These are phyloP conservation scores for Pichia sp. DNA, from an alignment of 1,139 yeast genomes.

Conservation along the genomic window DNA sequence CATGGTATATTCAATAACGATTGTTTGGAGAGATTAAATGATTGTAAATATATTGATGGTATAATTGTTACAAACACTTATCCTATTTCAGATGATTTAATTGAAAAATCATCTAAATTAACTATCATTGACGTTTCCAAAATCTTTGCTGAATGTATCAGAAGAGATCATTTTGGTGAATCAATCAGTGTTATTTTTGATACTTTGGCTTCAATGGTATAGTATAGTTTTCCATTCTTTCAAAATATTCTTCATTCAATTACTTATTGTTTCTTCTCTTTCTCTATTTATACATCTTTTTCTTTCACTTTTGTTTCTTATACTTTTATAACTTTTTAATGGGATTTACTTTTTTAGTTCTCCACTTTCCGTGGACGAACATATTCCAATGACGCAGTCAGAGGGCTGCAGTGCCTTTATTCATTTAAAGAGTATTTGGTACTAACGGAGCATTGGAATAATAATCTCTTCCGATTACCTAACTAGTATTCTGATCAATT, in stretches of 20 bases:
- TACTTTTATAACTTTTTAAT: not conserved
- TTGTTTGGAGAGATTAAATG: slow-evolving; percentile 72
- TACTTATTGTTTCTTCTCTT: slow-evolving; percentile 1
- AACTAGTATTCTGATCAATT: slow-evolving; percentile 1
- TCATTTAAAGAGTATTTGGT: slow-evolving; percentile 30
- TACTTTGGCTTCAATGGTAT: slow-evolving; percentile 63
- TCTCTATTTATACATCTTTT: not conserved
- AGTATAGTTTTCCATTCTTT: slow-evolving; percentile 6
- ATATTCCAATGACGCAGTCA: slow-evolving; percentile 50
- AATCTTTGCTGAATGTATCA: slow-evolving; percentile 93
- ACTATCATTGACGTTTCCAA: slow-evolving; percentile 89
- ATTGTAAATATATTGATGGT: slow-evolving; percentile 73
- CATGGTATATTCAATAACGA: slow-evolving; percentile 90
- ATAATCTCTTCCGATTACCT: slow-evolving; percentile 11
- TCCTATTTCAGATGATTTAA: slow-evolving; percentile 64
- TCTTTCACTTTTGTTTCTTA: not conserved
- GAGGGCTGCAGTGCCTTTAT: slow-evolving; percentile 49
- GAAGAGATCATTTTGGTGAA: slow-evolving; percentile 98
- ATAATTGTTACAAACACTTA: slow-evolving; percentile 94
- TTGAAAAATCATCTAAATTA: slow-evolving; percentile 53
- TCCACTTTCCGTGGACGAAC: slow-evolving; percentile 10
- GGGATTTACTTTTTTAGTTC: slow-evolving; percentile 6
- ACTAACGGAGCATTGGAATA: slow-evolving; percentile 65
- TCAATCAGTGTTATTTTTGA: slow-evolving; percentile 88
- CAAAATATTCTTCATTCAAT: not conserved